Evolutionary conservation across 129 eudicot species (phyloP).

Genomic region (Escallonia herrerae): DNA sequence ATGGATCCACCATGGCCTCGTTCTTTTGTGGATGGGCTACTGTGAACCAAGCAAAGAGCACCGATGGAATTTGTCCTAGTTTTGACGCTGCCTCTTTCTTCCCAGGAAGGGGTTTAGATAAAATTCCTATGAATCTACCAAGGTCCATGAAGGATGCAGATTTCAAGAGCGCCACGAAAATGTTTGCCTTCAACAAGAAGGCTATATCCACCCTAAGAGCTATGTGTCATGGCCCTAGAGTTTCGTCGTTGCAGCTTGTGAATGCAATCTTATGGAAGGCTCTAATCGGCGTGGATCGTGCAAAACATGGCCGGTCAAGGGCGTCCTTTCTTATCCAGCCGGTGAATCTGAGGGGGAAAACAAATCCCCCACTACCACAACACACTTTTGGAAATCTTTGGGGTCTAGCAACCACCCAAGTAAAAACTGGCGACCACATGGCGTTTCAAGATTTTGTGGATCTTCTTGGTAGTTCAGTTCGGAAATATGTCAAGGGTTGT

Average conservation of each 20-base stretch:
- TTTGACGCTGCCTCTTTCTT: slow-evolving; percentile 16
- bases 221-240: background rate
- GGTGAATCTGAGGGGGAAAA: slow-evolving; percentile 21
- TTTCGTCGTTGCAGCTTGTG: slow-evolving; percentile 8
- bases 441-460: background rate
- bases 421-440: background rate
- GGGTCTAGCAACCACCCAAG: background rate
- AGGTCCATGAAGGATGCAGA: background rate
- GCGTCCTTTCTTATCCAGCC: slow-evolving; percentile 8
- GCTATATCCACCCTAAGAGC: background rate
- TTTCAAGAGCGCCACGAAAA: background rate
- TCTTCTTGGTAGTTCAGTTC: background rate
- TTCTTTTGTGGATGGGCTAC: slow-evolving; percentile 12
- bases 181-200: slow-evolving; percentile 4
- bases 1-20: background rate
- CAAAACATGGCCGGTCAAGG: slow-evolving; percentile 4
- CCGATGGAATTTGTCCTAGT: background rate
- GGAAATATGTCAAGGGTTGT: background rate
- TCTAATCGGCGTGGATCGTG: background rate
- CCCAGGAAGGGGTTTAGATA: background rate
- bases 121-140: background rate
- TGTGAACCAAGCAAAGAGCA: background rate
- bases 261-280: slow-evolving; percentile 9
- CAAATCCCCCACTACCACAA: slow-evolving; percentile 13
- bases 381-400: slow-evolving; percentile 22